Evolutionary conservation across 768 basidiomycete genomes (phyloP).

Genomic region (Serendipita sp.): DNA sequence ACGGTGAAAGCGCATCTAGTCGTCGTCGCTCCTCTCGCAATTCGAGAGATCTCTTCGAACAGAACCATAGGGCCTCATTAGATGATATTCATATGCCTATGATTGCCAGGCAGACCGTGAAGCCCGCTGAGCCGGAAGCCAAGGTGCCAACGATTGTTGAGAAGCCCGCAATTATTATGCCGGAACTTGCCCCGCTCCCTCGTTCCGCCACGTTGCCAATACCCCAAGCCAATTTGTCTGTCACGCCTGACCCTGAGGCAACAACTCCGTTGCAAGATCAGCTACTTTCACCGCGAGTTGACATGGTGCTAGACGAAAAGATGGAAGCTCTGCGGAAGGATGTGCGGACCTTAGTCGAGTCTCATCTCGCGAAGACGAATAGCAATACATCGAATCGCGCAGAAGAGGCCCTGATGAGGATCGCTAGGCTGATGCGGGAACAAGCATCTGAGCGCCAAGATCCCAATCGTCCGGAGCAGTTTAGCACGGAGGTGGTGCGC

Average conservation of each 20-base stretch:
- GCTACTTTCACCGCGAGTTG: conserved; percentile 44
- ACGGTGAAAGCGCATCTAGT: conserved; percentile 35
- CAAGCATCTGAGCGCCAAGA: neutral
- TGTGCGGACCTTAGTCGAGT: conserved; percentile 12
- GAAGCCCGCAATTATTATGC: neutral
- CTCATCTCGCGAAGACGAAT: conserved; percentile 9
- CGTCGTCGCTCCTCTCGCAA: conserved; percentile 46
- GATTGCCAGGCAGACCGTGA: conserved; percentile 45
- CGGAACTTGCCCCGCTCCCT: conserved; percentile 12
- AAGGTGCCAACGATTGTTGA: neutral
- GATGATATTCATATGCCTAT: conserved; percentile 56
- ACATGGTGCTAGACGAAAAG: conserved; percentile 53
- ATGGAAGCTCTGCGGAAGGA: conserved; percentile 40
- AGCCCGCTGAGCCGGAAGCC: neutral
- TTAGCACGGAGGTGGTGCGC: conserved; percentile 63
- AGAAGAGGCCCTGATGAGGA: conserved; percentile 7
- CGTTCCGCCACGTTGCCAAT: conserved; percentile 30
- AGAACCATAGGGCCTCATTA: conserved; percentile 51
- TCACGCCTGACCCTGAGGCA: neutral
- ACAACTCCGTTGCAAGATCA: conserved; percentile 32
- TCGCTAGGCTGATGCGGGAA: conserved; percentile 8
- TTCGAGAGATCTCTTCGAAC: conserved; percentile 59
- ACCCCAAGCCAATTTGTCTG: conserved; percentile 11
- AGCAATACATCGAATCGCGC: neutral
- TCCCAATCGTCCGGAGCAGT: conserved; percentile 30